Conservation (phyloP, 768 basidiomycete species). For the Asterophora lycoperdoides region DNA sequence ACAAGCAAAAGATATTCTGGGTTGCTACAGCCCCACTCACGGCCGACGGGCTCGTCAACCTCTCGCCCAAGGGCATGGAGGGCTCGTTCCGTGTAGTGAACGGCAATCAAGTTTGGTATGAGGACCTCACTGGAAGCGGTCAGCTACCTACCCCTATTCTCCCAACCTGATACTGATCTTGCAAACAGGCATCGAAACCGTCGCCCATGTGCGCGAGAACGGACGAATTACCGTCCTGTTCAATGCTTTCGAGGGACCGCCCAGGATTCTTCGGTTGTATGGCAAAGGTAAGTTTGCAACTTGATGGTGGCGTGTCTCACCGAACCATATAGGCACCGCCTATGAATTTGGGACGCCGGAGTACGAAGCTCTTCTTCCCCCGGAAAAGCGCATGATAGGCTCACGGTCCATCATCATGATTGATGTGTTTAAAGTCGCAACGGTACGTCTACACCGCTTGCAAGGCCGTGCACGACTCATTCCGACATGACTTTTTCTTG, state of each 20-base stretch:
- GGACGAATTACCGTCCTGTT: constrained; percentile 58
- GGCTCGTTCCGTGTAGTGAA: constrained; percentile 59
- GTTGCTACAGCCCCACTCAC: constrained; percentile 63
- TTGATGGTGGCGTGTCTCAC: background rate
- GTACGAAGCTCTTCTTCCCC: constrained; percentile 49
- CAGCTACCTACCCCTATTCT: constrained; percentile 16
- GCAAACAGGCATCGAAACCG: constrained; percentile 37
- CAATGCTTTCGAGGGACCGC: constrained; percentile 57
- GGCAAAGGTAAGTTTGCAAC: constrained; percentile 43
- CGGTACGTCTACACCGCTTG: constrained; percentile 27
- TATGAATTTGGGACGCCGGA: constrained; percentile 62
- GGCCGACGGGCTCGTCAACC: constrained; percentile 55
- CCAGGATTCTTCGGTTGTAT: constrained; percentile 54
- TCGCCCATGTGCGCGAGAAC: constrained; percentile 55
- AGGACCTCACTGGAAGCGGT: constrained; percentile 72
- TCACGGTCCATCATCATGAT: constrained; percentile 59
- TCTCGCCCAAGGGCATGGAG: constrained; percentile 61
- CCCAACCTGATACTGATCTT: background rate
- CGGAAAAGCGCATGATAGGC: constrained; percentile 44
- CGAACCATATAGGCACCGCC: constrained; percentile 39
- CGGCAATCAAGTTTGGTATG: constrained; percentile 61
- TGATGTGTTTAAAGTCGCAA: constrained; percentile 54
- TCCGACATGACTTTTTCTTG: background rate
- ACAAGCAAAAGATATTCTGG: constrained; percentile 65
- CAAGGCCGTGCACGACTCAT: background rate